Conservation (phyloP, 1,284 basidiomycete genomes). For the Golubevia sp. region DNA sequence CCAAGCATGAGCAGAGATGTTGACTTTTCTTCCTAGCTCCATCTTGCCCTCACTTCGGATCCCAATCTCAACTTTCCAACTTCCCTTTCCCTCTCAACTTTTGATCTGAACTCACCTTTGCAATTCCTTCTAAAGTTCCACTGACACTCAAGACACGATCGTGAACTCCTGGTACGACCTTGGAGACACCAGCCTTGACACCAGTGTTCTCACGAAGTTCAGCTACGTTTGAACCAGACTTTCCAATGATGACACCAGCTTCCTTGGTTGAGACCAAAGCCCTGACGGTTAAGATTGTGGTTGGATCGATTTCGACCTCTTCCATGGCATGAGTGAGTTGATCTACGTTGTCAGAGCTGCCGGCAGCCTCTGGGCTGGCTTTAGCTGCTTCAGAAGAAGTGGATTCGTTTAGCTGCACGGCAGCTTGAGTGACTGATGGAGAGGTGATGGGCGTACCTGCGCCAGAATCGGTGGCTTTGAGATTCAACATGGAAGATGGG, state of each 20-base stretch:
- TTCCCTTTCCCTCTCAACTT: too few relatives aligned
- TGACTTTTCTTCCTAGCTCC: too few relatives aligned
- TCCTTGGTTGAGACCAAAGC: conserved; percentile 56
- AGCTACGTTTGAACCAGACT: conserved; percentile 94
- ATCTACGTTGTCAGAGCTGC: not conserved
- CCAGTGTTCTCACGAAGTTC: conserved; percentile 91
- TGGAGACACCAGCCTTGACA: conserved; percentile 97
- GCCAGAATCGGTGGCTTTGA: conserved; percentile 2
- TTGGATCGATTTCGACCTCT: conserved; percentile 21
- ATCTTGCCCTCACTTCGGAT: too few relatives aligned
- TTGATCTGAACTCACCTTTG: conserved; percentile 75
- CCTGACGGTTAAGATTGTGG: conserved; percentile 37
- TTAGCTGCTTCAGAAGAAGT: conserved; percentile 1
- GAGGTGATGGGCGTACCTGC: not conserved
- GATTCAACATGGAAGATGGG: not conserved
- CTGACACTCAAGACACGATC: conserved; percentile 94
- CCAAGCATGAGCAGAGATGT: too few relatives aligned
- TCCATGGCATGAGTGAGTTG: not conserved
- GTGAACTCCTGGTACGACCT: conserved; percentile 94
- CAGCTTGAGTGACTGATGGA: not conserved
- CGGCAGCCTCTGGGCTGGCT: conserved; percentile 4
- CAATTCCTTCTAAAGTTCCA: conserved; percentile 86
- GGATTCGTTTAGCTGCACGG: not conserved
- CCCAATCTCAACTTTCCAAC: too few relatives aligned
- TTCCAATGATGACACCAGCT: conserved; percentile 68